Conservation (phyloP, 371 early-diverging fungal genomes). For the Capillidium rhysosporum region DNA sequence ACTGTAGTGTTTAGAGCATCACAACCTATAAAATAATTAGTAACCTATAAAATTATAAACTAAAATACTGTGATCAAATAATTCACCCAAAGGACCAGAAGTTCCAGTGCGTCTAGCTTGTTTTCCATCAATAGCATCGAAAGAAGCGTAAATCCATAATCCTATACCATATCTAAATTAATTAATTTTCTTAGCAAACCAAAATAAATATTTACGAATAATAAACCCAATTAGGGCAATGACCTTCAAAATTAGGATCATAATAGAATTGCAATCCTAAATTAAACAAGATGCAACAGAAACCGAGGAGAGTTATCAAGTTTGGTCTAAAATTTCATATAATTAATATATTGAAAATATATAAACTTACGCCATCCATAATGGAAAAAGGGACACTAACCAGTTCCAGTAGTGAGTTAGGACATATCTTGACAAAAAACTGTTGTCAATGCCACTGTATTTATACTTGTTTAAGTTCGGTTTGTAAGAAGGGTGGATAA, state of each 20-base stretch:
- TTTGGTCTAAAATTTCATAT: slow-evolving; percentile 79
- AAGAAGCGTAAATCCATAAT: slow-evolving; percentile 86
- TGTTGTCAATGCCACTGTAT: slow-evolving; percentile 73
- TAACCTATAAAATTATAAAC: neutral
- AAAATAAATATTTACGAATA: slow-evolving; percentile 25
- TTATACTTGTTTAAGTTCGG: slow-evolving; percentile 52
- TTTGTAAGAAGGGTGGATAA: slow-evolving; percentile 1
- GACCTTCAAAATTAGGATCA: slow-evolving; percentile 53
- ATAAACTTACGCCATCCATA: slow-evolving; percentile 64
- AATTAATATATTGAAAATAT: neutral
- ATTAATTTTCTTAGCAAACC: neutral
- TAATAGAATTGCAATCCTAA: slow-evolving; percentile 33
- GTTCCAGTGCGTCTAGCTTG: slow-evolving; percentile 91
- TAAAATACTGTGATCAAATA: slow-evolving; percentile 67
- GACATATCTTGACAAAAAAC: slow-evolving; percentile 68
- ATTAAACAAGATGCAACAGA: slow-evolving; percentile 67
- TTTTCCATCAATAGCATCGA: slow-evolving; percentile 97
- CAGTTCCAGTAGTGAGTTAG: slow-evolving; percentile 80
- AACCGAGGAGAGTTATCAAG: slow-evolving; percentile 86
- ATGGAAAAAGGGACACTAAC: slow-evolving; percentile 68
- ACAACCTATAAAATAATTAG: slow-evolving; percentile 30
- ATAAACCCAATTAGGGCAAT: slow-evolving; percentile 71
- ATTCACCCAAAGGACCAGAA: slow-evolving; percentile 87
- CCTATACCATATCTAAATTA: slow-evolving; percentile 39
- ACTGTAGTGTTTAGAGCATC: slow-evolving; percentile 76